These are phyloP conservation scores for Pseudocercospora eumusae DNA, from an alignment of 2,329 filamentous ascomycete species.

Conservation along the genomic window DNA sequence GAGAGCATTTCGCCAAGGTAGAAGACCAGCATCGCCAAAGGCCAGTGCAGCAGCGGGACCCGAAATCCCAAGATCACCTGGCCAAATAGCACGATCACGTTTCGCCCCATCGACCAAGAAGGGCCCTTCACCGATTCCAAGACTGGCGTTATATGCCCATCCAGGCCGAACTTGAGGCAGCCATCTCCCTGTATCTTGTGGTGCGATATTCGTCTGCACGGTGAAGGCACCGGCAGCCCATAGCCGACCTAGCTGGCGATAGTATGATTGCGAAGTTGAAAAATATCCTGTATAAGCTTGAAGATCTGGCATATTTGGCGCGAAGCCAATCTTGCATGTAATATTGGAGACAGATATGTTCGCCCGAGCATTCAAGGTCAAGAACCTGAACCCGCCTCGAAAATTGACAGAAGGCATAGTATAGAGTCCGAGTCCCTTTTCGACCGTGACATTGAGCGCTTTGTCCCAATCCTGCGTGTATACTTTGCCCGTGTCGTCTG, in stretches of 20 bases:
- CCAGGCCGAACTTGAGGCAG: background rate
- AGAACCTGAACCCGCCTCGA: background rate
- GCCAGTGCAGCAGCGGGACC: background rate
- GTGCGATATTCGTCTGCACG: background rate
- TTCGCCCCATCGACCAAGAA: background rate
- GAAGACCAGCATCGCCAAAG: background rate
- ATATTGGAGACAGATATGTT: background rate
- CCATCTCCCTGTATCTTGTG: background rate
- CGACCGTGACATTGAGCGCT: background rate
- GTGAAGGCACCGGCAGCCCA: background rate
- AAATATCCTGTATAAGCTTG: background rate
- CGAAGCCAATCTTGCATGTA: background rate
- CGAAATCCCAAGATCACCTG: background rate
- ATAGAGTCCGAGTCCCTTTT: background rate
- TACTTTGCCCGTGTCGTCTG: background rate
- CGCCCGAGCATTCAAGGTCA: background rate
- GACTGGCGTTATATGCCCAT: background rate
- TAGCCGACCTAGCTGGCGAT: background rate
- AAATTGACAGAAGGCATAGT: background rate
- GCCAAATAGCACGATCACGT: constrained; percentile 4
- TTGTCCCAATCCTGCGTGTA: background rate
- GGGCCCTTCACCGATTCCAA: background rate
- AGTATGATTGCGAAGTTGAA: background rate
- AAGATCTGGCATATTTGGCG: constrained; percentile 1
- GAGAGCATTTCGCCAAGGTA: background rate